A percentile compares a stretch with the other conserved stretches of the same genome.
Evolutionary conservation across 192 early-diverging fungal species (phyloP).

Genomic region (Umbelopsis ramanniana): DNA sequence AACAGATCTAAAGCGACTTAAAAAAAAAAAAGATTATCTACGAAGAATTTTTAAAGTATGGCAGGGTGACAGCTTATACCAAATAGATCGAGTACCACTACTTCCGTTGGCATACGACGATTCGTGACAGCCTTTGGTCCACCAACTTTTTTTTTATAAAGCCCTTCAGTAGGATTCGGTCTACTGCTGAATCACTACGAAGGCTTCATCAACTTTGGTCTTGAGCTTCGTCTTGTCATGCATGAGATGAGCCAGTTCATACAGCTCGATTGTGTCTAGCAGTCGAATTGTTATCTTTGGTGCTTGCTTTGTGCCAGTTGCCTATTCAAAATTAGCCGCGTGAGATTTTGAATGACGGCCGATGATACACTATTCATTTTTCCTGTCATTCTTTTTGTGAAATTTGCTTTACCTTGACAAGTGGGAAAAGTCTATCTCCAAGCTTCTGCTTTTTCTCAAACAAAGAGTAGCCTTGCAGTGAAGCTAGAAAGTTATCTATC

Average conservation of each 20-base stretch:
- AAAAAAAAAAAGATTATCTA: too few species aligned
- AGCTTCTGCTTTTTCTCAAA: slow-evolving; percentile 48
- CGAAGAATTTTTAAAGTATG: too few species aligned
- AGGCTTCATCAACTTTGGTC: slow-evolving; percentile 23
- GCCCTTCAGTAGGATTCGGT: not conserved
- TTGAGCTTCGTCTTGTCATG: slow-evolving; percentile 34
- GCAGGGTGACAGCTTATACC: too few species aligned
- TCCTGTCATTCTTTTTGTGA: too few species aligned
- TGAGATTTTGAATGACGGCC: not conserved
- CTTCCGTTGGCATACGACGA: too few species aligned
- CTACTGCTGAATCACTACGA: not conserved
- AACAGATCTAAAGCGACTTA: too few species aligned
- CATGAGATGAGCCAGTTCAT: slow-evolving; percentile 40
- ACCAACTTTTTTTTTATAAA: not conserved
- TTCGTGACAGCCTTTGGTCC: too few species aligned
- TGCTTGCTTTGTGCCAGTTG: slow-evolving; percentile 26
- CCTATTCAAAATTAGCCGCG: not conserved
- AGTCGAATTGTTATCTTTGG: slow-evolving; percentile 42
- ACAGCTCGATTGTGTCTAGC: slow-evolving; percentile 37
- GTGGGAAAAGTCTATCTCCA: slow-evolving; percentile 45
- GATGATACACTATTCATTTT: too few species aligned
- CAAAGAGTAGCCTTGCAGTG: slow-evolving; percentile 32
- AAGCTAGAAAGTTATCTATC: slow-evolving; percentile 28
- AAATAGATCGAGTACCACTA: too few species aligned
- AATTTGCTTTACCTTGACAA: slow-evolving; percentile 41